These are phyloP conservation scores for Phaeolepiota aurea DNA, from an alignment of 768 basidiomycete genomes.

Conservation along the genomic window DNA sequence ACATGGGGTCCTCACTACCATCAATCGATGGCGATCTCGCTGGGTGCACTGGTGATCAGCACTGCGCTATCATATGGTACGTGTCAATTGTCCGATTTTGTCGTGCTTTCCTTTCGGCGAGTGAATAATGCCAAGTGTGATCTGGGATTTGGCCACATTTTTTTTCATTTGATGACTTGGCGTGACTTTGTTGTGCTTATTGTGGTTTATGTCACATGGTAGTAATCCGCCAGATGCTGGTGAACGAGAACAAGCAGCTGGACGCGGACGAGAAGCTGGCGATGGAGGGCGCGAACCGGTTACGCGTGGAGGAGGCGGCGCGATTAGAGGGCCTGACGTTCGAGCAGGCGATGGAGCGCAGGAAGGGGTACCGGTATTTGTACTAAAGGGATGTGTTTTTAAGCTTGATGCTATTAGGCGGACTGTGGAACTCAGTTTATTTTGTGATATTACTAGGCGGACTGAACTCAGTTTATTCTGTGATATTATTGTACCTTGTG, in stretches of 20 bases:
- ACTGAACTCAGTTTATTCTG: no score
- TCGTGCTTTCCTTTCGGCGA: no score
- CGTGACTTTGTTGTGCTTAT: no score
- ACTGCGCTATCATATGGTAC: conserved; percentile 22
- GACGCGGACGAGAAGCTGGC: conserved; percentile 38
- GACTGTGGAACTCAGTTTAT: no score
- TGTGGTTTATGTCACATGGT: neutral
- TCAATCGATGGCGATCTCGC: conserved; percentile 48
- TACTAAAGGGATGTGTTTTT: no score
- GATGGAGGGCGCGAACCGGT: conserved; percentile 33
- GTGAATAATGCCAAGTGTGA: no score
- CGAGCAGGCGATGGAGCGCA: conserved; percentile 48
- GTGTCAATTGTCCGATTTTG: no score
- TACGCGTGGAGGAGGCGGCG: conserved; percentile 51
- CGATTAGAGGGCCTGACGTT: conserved; percentile 50
- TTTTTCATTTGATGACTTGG: no score
- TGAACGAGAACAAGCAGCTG: conserved; percentile 41
- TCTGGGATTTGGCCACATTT: no score
- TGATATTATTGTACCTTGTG: no score
- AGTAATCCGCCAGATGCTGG: conserved; percentile 40
- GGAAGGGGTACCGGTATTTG: conserved; percentile 52
- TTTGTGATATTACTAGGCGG: no score
- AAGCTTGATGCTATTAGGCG: no score
- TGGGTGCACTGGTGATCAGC: conserved; percentile 25
- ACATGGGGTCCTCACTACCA: conserved; percentile 58